These are phyloP conservation scores for Rhytidhysteron rufulum DNA, from an alignment of 2,329 filamentous ascomycete genomes.

Conservation along the genomic window DNA sequence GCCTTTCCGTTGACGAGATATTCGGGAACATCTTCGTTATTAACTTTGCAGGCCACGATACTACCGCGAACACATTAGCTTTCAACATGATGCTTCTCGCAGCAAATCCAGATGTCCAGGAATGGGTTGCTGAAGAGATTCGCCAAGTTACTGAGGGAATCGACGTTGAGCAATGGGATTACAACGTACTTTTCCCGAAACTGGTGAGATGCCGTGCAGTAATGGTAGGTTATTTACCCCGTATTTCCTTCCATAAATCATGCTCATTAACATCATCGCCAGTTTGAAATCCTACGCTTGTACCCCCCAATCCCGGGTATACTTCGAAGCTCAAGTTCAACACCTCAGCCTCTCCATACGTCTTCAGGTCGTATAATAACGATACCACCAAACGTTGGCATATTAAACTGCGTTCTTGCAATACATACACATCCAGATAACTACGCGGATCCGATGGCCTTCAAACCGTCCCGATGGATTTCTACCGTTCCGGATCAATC, in stretches of 20 bases:
- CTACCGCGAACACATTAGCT: constrained; percentile 41
- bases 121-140: constrained; percentile 49
- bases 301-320: constrained; percentile 18
- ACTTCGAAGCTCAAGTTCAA: constrained; percentile 1
- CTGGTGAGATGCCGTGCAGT: background rate
- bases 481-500: background rate
- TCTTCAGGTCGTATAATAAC: constrained; percentile 2
- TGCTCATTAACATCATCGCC: no score
- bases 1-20: constrained; percentile 3
- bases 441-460: constrained; percentile 9
- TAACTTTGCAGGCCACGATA: constrained; percentile 12
- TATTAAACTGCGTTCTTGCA: constrained; percentile 18
- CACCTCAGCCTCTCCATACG: background rate
- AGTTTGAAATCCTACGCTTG: constrained; percentile 26
- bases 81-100: constrained; percentile 45
- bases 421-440: constrained; percentile 24
- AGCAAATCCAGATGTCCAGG: constrained; percentile 45
- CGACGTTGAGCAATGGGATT: constrained; percentile 2
- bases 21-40: constrained; percentile 10
- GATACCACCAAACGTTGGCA: constrained; percentile 11
- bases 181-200: constrained; percentile 1
- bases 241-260: no score
- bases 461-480: constrained; percentile 34
- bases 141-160: constrained; percentile 19
- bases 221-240: background rate